Evolutionary conservation across 1,284 basidiomycete species (phyloP).

Genomic region (Mycena sp.): DNA sequence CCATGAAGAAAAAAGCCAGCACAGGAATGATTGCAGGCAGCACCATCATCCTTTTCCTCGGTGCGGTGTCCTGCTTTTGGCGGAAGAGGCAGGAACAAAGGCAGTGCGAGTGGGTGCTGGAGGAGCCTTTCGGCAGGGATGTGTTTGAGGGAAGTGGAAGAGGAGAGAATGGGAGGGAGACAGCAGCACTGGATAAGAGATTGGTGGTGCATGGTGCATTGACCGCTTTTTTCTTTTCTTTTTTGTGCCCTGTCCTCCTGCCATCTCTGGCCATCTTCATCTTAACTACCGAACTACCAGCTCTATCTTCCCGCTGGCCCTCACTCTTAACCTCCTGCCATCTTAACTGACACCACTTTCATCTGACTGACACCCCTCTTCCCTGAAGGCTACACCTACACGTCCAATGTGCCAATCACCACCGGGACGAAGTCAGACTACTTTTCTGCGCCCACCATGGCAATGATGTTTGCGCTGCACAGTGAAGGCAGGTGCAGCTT

Average conservation of each 20-base stretch:
- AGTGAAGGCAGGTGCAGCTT: constrained; percentile 2
- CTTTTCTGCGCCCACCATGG: constrained; percentile 9
- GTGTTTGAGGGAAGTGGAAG: background rate
- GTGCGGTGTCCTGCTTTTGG: constrained; percentile 17
- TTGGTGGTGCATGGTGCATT: constrained; percentile 14
- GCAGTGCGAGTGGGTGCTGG: constrained; percentile 13
- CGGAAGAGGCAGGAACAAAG: background rate
- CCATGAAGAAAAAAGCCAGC: constrained; percentile 1
- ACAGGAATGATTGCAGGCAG: constrained; percentile 30
- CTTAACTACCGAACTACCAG: no score
- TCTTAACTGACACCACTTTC: background rate
- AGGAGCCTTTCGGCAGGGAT: constrained; percentile 10
- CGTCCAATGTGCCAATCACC: background rate
- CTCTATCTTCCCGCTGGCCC: no score
- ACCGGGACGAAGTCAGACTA: constrained; percentile 3
- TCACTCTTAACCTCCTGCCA: background rate
- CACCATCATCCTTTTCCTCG: constrained; percentile 1
- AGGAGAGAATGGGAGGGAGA: background rate
- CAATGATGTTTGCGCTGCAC: no score
- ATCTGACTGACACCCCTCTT: no score
- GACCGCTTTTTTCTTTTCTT: background rate
- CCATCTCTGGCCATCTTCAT: no score
- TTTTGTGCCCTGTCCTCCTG: background rate
- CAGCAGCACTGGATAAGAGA: background rate
- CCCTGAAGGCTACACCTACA: constrained; percentile 4